Evolutionary conservation across 345 rosid species (phyloP), one percentile per base, ranked within the genome.

Genomic region (Eucalyptus cloeziana): DNA sequence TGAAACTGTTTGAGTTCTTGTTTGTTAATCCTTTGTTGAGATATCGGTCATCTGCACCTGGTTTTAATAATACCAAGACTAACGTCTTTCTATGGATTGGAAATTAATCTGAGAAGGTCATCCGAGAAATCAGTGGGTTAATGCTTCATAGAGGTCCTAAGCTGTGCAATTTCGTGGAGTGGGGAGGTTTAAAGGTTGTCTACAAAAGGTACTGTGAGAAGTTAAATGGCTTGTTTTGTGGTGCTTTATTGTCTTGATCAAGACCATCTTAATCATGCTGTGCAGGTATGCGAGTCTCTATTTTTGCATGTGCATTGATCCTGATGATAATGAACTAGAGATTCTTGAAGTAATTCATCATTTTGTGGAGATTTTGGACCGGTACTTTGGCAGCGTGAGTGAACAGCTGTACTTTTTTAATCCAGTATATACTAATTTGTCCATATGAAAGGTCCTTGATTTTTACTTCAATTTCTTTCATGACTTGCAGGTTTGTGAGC

Each of bases 291-390:
- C 98, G 31, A 96, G 99, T 89, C 97, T 98, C 21, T 97, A 95
- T 93, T 98, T 97, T 93, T 96, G 99, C 92, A 98, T 98, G 99
- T 97, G 99, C 91, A 91, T 96, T 90, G 97, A 98, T 91, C 93
- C 95, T 87, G 97, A 95, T 6, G 98, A 96, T 93, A 98, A 98
- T 30, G 99, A 98, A 92, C 88, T 98, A n/a, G 99, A 98, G 90
- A 85, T 93, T 87, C 99, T 98, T 17, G 98, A 96, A 92, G 94
- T 97, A 58, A 98, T 98, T 91, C 99, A 98, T 93, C 98, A 97
- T 89, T 98, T 13, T 91, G 99, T 98, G 69, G 97, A 96, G 97
- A 95, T 96, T 90, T 93, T 98, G 83, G 99, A 97, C 90, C 94
- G 98, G 49, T 95, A 95, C 79, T 98, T 95, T 88, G 99, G 98